Evolutionary conservation across 2,329 filamentous ascomycete species (phyloP).

Genomic region (Bipolaris oryzae): DNA sequence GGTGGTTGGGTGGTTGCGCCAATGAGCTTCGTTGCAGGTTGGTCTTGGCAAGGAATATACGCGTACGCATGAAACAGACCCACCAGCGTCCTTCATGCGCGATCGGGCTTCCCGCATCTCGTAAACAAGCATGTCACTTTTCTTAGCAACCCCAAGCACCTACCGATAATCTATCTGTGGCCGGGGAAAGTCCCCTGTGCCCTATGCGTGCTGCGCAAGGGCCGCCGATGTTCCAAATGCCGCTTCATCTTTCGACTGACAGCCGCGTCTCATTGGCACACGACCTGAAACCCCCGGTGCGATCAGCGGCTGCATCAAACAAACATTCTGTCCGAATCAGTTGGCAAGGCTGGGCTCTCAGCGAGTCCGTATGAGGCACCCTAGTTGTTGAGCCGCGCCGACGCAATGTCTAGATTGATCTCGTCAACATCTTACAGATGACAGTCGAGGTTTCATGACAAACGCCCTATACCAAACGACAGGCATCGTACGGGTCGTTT

Average conservation of each 20-base stretch:
- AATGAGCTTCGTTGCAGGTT: conserved; percentile 4
- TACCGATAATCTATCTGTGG: conserved; percentile 15
- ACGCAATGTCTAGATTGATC: conserved; percentile 13
- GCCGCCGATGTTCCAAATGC: conserved; percentile 3
- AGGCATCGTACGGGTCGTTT: conserved; percentile 6
- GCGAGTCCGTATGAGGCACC: conserved; percentile 7
- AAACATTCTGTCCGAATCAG: conserved; percentile 4
- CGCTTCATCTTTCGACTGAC: background rate
- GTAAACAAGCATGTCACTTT: conserved; percentile 7
- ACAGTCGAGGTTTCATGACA: conserved; percentile 6
- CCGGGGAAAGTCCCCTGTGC: conserved; percentile 2
- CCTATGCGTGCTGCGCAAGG: conserved; percentile 1
- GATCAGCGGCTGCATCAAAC: conserved; percentile 15
- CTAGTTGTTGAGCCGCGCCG: conserved; percentile 8
- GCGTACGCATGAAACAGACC: conserved; percentile 23
- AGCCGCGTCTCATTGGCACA: conserved; percentile 6
- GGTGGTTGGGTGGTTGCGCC: conserved; percentile 7
- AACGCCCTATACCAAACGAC: conserved; percentile 19
- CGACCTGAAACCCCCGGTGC: conserved; percentile 15
- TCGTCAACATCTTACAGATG: conserved; percentile 13
- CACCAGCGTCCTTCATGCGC: conserved; percentile 16
- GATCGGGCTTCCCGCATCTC: conserved; percentile 3
- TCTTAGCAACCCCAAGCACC: conserved; percentile 8
- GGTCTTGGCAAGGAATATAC: conserved; percentile 11
- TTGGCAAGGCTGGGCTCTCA: conserved; percentile 11